Evolutionary conservation across 257 asterid species (phyloP).

Genomic region (Schizonepeta tenuifolia): DNA sequence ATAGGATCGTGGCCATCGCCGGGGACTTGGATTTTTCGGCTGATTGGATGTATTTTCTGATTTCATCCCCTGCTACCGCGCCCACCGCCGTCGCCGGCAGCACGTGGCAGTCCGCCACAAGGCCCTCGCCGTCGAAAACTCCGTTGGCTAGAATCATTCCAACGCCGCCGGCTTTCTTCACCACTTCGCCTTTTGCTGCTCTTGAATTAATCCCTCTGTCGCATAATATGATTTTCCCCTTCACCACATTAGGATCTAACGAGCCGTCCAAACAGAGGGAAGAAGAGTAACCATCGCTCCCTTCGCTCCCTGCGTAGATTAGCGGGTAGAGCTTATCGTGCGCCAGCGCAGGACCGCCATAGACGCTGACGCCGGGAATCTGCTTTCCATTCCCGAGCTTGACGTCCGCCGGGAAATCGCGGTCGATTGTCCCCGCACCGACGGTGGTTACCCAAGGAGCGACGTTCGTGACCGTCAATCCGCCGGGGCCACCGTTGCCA

Average conservation of each 20-base stretch:
- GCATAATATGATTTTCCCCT: conserved; percentile 71
- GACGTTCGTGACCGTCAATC: conserved; percentile 74
- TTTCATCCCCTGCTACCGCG: conserved; percentile 61
- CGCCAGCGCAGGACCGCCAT: conserved; percentile 71
- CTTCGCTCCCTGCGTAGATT: conserved; percentile 82
- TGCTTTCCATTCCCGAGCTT: conserved; percentile 72
- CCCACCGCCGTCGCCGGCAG: conserved; percentile 86
- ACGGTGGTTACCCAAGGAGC: conserved; percentile 97
- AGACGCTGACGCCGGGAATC: conserved; percentile 66
- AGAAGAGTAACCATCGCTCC: conserved; percentile 76
- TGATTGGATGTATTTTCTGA: conserved; percentile 61
- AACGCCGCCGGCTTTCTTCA: conserved; percentile 85
- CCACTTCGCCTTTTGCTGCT: conserved; percentile 82
- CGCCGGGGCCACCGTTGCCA: conserved; percentile 91
- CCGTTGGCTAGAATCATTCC: conserved; percentile 91
- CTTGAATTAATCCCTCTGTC: conserved; percentile 83
- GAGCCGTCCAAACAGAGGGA: conserved; percentile 83
- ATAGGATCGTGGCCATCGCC: conserved; percentile 60
- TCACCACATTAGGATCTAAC: conserved; percentile 57
- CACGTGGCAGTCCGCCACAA: conserved; percentile 88
- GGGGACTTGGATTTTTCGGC: conserved; percentile 39
- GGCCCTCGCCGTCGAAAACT: conserved; percentile 80
- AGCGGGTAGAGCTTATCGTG: conserved; percentile 63
- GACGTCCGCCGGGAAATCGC: conserved; percentile 86
- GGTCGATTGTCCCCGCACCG: conserved; percentile 83